phyloP scores from a whole-genome alignment of 1,284 basidiomycete species.

The Lentinus polychrous region DNA sequence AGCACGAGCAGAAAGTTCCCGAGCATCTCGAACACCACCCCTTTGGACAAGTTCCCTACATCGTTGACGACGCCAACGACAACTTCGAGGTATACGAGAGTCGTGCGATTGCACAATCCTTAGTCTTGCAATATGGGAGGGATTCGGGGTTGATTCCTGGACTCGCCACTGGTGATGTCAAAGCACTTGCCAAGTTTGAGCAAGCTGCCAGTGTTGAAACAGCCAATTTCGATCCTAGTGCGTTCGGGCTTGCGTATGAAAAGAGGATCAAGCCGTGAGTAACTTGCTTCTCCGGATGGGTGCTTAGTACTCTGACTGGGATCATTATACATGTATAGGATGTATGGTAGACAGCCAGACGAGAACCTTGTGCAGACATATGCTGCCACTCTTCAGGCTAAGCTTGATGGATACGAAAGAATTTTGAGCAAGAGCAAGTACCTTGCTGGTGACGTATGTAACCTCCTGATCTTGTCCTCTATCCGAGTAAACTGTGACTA shows the following conservation, averaged over 20 bases:
- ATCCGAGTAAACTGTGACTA: neutral
- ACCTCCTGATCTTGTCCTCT: neutral
- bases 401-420: slow-evolving; percentile 38
- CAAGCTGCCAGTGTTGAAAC: slow-evolving; percentile 42
- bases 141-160: slow-evolving; percentile 25
- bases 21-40: slow-evolving; percentile 40
- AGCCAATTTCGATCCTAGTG: slow-evolving; percentile 38
- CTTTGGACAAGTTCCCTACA: slow-evolving; percentile 53
- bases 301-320: too few species aligned
- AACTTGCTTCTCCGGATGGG: too few species aligned
- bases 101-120: slow-evolving; percentile 39
- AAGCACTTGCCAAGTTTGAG: slow-evolving; percentile 37
- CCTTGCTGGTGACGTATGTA: slow-evolving; percentile 37
- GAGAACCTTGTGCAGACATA: slow-evolving; percentile 7
- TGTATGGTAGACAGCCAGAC: slow-evolving; percentile 6
- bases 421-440: slow-evolving; percentile 39
- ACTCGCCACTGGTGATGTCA: slow-evolving; percentile 17
- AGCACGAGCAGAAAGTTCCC: slow-evolving; percentile 35
- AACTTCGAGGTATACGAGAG: slow-evolving; percentile 36
- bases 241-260: slow-evolving; percentile 31
- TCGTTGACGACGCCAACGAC: slow-evolving; percentile 45
- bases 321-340: slow-evolving; percentile 2
- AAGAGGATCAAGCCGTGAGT: slow-evolving; percentile 33
- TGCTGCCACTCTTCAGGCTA: slow-evolving; percentile 24
- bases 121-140: slow-evolving; percentile 33